Evolutionary conservation across 2,329 filamentous ascomycete genomes (phyloP).

Genomic region (Colletotrichum tanaceti): DNA sequence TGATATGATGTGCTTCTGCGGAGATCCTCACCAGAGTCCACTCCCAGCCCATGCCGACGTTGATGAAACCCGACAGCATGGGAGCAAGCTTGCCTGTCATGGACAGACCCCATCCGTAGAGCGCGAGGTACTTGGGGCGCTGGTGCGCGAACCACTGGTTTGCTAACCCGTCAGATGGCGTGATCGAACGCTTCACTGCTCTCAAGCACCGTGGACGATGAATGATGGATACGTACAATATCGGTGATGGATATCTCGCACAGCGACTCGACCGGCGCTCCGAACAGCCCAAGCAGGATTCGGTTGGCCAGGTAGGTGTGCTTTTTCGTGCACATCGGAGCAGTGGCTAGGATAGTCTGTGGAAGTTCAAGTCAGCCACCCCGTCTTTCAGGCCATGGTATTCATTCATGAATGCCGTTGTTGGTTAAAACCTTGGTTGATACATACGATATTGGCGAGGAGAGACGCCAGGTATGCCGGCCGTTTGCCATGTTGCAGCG

Average conservation of each 20-base stretch:
- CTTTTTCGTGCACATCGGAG: slow-evolving; percentile 45
- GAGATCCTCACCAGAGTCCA: slow-evolving; percentile 51
- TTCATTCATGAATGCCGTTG: too few relatives aligned
- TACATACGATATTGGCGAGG: slow-evolving; percentile 47
- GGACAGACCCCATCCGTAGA: slow-evolving; percentile 55
- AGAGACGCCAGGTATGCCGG: slow-evolving; percentile 54
- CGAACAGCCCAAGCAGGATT: slow-evolving; percentile 57
- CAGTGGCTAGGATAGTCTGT: slow-evolving; percentile 45
- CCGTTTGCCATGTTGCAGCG: slow-evolving; percentile 58
- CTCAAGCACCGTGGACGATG: too few relatives aligned
- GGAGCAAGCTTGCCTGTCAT: slow-evolving; percentile 59
- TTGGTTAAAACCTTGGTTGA: too few relatives aligned
- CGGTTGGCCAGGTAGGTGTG: slow-evolving; percentile 55
- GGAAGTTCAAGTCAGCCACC: too few relatives aligned
- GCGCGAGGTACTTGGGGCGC: slow-evolving; percentile 56
- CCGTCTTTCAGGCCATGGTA: too few relatives aligned
- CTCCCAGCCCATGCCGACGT: slow-evolving; percentile 53
- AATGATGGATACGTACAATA: slow-evolving; percentile 45
- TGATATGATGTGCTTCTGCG: too few relatives aligned
- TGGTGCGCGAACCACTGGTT: slow-evolving; percentile 55
- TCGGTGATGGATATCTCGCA: slow-evolving; percentile 59
- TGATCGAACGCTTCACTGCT: background rate
- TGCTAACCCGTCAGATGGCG: background rate
- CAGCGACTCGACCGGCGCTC: slow-evolving; percentile 59
- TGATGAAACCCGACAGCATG: slow-evolving; percentile 58